These are phyloP conservation scores for Parafenestella ontariensis DNA, from an alignment of 2,329 filamentous ascomycete species.

Conservation along the genomic window DNA sequence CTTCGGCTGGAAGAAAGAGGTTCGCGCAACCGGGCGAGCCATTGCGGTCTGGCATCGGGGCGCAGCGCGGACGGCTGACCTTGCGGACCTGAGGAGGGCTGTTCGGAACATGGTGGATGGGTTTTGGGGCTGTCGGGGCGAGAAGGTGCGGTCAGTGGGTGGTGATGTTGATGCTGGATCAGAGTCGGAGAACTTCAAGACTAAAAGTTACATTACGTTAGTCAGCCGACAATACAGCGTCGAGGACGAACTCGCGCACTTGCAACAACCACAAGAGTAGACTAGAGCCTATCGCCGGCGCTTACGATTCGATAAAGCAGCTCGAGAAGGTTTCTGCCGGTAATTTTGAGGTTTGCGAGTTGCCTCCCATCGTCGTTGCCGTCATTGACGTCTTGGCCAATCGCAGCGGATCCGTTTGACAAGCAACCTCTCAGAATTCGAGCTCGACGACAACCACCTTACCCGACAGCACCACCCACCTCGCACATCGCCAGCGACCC, in stretches of 20 bases:
- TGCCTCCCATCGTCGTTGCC: constrained; percentile 25
- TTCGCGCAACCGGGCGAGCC: constrained; percentile 67
- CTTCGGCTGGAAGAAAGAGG: constrained; percentile 67
- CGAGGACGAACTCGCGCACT: constrained; percentile 2
- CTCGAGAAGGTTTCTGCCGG: neutral
- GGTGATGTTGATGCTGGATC: constrained; percentile 34
- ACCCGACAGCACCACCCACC: constrained; percentile 29
- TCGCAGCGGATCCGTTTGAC: constrained; percentile 33
- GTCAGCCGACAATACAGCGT: constrained; percentile 16
- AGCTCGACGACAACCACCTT: constrained; percentile 29
- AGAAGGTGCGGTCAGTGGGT: constrained; percentile 33
- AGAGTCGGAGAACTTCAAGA: constrained; percentile 26
- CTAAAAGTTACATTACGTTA: constrained; percentile 18
- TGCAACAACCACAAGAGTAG: constrained; percentile 2
- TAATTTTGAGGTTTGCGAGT: constrained; percentile 9
- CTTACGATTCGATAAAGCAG: neutral
- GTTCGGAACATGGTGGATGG: constrained; percentile 82
- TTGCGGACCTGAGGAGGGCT: constrained; percentile 79
- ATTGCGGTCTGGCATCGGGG: constrained; percentile 55
- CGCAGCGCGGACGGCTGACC: constrained; percentile 55
- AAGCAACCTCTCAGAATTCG: constrained; percentile 30
- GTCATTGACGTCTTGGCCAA: constrained; percentile 37
- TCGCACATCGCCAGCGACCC: constrained; percentile 35
- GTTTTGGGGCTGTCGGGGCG: constrained; percentile 24
- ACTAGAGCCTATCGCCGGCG: neutral